Evolutionary conservation across 176 grass and related monocot species (phyloP).

Genomic region (Musa acuminata): DNA sequence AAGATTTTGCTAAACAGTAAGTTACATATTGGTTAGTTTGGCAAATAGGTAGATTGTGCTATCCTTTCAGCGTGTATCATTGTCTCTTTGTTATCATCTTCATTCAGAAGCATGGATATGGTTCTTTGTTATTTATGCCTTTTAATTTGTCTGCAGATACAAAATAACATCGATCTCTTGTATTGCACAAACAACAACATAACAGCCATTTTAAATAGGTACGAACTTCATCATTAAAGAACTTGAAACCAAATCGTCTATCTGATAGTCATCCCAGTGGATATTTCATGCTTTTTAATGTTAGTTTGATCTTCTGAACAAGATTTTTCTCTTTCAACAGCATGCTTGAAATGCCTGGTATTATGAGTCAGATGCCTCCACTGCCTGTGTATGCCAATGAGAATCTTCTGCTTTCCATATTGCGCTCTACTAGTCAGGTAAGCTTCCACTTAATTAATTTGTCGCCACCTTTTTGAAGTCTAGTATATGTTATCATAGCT

Average conservation of each 20-base stretch:
- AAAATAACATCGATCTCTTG: conserved; percentile 69
- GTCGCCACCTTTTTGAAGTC: not conserved
- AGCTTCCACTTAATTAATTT: conserved; percentile 19
- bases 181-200: conserved; percentile 47
- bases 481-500: no score
- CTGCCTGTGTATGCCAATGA: conserved; percentile 49
- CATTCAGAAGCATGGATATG: conserved; percentile 9
- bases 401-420: conserved; percentile 42
- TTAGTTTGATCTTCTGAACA: not conserved
- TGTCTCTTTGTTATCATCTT: not conserved
- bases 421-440: conserved; percentile 47
- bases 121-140: conserved; percentile 6
- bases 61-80: no score
- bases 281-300: not conserved
- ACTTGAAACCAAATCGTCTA: no score
- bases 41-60: not conserved
- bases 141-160: conserved; percentile 42
- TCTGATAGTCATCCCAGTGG: not conserved
- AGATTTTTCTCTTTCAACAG: conserved; percentile 35
- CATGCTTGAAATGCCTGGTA: conserved; percentile 61
- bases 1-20: not conserved
- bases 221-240: conserved; percentile 4
- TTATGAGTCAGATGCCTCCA: conserved; percentile 57
- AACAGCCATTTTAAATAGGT: conserved; percentile 50
- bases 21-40: no score